These are phyloP conservation scores for Synchytrium microbalum DNA, from an alignment of 371 early-diverging fungal genomes.

Conservation along the genomic window DNA sequence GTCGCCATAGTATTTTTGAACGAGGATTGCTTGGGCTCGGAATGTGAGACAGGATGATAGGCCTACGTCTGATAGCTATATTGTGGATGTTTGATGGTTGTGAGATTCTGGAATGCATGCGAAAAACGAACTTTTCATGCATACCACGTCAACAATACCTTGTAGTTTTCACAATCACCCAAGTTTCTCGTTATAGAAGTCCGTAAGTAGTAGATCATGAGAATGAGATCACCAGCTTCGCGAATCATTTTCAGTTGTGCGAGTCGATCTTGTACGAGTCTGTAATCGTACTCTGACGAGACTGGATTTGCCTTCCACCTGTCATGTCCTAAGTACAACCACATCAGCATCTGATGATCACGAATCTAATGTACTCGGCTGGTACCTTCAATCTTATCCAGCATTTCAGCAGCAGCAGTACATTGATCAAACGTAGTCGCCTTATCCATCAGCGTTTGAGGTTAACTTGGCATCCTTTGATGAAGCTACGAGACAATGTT, in stretches of 20 bases:
- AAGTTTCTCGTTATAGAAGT: constrained; percentile 71
- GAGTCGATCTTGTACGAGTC: constrained; percentile 59
- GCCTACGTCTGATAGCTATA: constrained; percentile 18
- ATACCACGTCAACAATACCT: constrained; percentile 55
- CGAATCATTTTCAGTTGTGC: constrained; percentile 50
- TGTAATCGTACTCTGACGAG: constrained; percentile 70
- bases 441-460: constrained; percentile 38
- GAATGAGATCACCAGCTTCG: constrained; percentile 43
- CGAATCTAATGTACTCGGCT: background rate
- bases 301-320: constrained; percentile 59
- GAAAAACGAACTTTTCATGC: background rate
- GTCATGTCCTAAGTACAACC: constrained; percentile 43
- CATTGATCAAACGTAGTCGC: constrained; percentile 73
- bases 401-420: constrained; percentile 54
- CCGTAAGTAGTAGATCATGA: constrained; percentile 65
- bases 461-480: constrained; percentile 23
- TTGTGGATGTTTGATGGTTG: background rate
- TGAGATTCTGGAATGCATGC: background rate
- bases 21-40: constrained; percentile 61
- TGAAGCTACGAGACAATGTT: too few species aligned
- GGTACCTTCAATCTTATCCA: constrained; percentile 63
- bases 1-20: constrained; percentile 77
- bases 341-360: background rate
- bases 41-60: constrained; percentile 53
- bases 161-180: constrained; percentile 72